Base-by-base conservation (phyloP, 768 basidiomycete species). In the Trametes villosa region DNA sequence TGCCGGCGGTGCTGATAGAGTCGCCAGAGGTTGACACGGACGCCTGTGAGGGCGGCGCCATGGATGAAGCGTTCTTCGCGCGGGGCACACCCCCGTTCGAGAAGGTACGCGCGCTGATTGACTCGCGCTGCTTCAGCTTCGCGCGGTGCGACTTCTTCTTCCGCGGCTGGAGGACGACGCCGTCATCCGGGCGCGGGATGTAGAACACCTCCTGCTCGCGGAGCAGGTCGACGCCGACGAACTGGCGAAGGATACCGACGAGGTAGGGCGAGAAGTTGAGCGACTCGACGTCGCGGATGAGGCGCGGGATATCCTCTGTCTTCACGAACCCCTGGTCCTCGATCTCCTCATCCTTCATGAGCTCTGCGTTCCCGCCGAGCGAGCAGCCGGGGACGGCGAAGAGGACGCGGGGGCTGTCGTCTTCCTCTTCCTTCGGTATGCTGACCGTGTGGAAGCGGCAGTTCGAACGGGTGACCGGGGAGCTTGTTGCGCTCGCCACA, bases 361-460 rank as follows among this genome's bases (percentile, higher is more conserved):
- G 70, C 60, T 83, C 79, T 36, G 67, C 65, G 65, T 89, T 79
- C 30, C 78, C 55, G 30, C 78, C 47, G 41, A 90, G 78, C 8
- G 87, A 83, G 64, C 88, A 90, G 1, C 86, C 86, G 0, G 88
- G 88, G 6, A 88, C 85, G 30, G 88, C 78, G 72, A 90, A 90
- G 63, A 67, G 79, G n/a, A 86, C 73, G 8, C 83, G 81, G 31
- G 77, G 78, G 4, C 81, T 80, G 30, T 77, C 76, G 53, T 85
- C 83, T 55, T 81, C 76, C 53, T 85, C 83, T 55, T 81, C 44
- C n/a, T 62, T 33, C 12, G 86, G 86, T 22, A 90, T 69, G 63
- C 85, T 86, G 67, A 90, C 86, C 60, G 81, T 84, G 67, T 86
- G 87, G 70, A 85, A 90, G 40, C 85, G 84, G 65, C 88, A 90